Percentiles rank a stretch among this genome's conserved stretches.
Evolutionary conservation across 495 filamentous ascomycete genomes (phyloP).

Genomic region (Penicillium paxilli): DNA sequence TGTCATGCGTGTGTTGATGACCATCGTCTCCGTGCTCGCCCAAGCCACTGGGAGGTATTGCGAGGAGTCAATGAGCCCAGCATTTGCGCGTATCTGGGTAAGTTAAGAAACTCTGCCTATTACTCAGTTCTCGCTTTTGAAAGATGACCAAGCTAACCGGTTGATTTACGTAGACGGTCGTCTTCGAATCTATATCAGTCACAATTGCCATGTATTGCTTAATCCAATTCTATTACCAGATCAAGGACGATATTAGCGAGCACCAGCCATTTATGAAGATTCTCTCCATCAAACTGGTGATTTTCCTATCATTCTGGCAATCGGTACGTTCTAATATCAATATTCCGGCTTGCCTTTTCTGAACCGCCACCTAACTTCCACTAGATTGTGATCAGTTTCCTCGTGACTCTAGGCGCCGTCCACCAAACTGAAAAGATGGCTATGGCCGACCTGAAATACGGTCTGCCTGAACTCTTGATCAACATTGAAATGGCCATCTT

Average conservation of each 20-base stretch:
- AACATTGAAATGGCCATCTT: slow-evolving; percentile 91
- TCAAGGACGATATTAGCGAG: slow-evolving; percentile 65
- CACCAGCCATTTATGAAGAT: slow-evolving; percentile 81
- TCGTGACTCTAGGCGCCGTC: slow-evolving; percentile 63
- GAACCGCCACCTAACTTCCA: neutral
- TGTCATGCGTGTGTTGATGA: slow-evolving; percentile 82
- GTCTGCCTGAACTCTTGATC: slow-evolving; percentile 75
- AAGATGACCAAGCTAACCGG: neutral
- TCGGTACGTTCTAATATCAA: slow-evolving; percentile 38
- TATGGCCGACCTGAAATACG: slow-evolving; percentile 75
- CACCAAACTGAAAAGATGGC: slow-evolving; percentile 60
- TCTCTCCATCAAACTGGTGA: slow-evolving; percentile 86
- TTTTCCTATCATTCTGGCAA: slow-evolving; percentile 96
- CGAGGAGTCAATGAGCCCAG: slow-evolving; percentile 71
- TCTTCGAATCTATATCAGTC: slow-evolving; percentile 71
- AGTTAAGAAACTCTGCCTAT: slow-evolving; percentile 23
- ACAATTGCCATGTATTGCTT: slow-evolving; percentile 90
- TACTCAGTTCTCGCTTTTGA: slow-evolving; percentile 57
- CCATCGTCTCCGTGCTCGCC: slow-evolving; percentile 72
- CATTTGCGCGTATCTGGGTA: slow-evolving; percentile 86
- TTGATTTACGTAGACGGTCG: slow-evolving; percentile 52
- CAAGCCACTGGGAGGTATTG: slow-evolving; percentile 73
- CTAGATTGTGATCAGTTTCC: slow-evolving; percentile 65
- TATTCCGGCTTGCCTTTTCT: neutral
- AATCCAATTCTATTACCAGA: slow-evolving; percentile 85